Base-by-base conservation (phyloP, 176 grass and related monocot species). In the Luzula sylvatica region DNA sequence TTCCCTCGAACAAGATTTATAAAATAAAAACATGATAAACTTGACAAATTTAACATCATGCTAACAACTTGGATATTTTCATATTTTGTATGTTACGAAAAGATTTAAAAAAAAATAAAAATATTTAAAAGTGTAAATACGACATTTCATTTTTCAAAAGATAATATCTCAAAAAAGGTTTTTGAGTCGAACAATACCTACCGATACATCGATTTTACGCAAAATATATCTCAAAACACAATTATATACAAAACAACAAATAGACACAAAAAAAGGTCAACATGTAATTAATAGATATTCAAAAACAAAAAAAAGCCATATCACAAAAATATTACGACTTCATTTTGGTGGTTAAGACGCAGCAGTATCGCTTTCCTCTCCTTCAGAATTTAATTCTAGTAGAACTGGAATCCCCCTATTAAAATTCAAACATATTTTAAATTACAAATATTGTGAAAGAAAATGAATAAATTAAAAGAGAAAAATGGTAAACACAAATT, bases 321-420 rank as follows among this genome's bases (percentile, higher is more conserved):
- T 74, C 53, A 64, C 49, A 58, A 74, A 38, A 65, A n/a, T n/a
- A n/a, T 64, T 57, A 50, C 30, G 43, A 46, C 54, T 65, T 42
- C 42, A 68, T 81, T 53, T 67, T 53, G 70, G 50, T 52, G 71
- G 32, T 32, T 67, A 76, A 40, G 84, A 96, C 43, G 72, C 67
- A 45, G 90, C 81, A 1, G 84, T 89, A 66, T 89, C 81, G 29
- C 58, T 79, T 66, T 82, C 79, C 47, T 87, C 90, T 20, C 53
- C 81, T 82, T 87, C 66, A 27, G 72, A 75, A 19, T 65, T 74
- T 50, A 85, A 73, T 52, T 82, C 73, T 46, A 71, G 56, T 46
- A 53, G 53, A 11, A 73, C 82, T 41, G 52, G 78, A 56, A 50
- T 77, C 52, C 64, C 89, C 75, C 92, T 98, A 38, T n/a, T n/a